Percentiles rank a stretch among this genome's conserved stretches.
Conservation (phyloP, 345 rosid species). For the Eucalyptus fibrosa region DNA sequence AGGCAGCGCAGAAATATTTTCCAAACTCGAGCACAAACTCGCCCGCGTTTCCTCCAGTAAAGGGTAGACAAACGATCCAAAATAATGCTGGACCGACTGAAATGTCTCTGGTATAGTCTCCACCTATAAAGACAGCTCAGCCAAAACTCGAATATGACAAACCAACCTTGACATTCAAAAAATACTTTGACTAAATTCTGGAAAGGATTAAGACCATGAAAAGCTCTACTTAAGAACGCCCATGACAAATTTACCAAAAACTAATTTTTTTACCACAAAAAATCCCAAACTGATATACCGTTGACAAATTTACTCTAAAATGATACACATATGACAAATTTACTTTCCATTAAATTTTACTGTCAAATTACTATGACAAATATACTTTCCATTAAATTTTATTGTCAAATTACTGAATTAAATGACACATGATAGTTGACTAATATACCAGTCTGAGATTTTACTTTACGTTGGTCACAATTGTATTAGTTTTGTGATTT, state of each 20-base stretch:
- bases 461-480: too few relatives aligned
- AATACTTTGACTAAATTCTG: background rate
- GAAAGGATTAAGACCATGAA: background rate
- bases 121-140: conserved; percentile 5
- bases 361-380: too few relatives aligned
- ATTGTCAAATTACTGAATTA: accelerated
- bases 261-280: too few relatives aligned
- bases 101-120: conserved; percentile 21
- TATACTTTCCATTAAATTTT: too few relatives aligned
- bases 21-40: background rate
- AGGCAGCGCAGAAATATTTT: conserved; percentile 14
- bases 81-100: conserved; percentile 8
- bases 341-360: too few relatives aligned
- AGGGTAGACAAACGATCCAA: background rate
- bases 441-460: too few relatives aligned
- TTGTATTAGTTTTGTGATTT: too few relatives aligned
- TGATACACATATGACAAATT: too few relatives aligned
- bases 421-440: too few relatives aligned
- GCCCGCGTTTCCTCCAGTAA: background rate
- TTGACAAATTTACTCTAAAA: too few relatives aligned
- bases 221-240: too few relatives aligned
- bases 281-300: accelerated
- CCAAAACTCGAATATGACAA: background rate
- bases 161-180: background rate
- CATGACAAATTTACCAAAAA: too few relatives aligned